A percentile compares a stretch with the other conserved stretches of the same genome.
phyloP scores from a whole-genome alignment of 208 protist genomes.

The Entamoeba nuttalli region DNA sequence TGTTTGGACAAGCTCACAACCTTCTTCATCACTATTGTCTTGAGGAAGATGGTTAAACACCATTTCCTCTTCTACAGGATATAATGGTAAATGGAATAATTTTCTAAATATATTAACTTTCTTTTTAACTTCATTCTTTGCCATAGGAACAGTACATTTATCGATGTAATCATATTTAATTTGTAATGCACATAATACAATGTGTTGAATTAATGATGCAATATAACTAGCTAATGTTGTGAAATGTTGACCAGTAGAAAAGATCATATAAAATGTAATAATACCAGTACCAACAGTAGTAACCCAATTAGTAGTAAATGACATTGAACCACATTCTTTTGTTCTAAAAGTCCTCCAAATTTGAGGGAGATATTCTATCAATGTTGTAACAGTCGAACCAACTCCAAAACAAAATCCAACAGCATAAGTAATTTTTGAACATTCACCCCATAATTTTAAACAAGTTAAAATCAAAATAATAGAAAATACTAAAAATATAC shows the following conservation, averaged over 20 bases:
- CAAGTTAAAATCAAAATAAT: not conserved
- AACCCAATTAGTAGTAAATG: not conserved
- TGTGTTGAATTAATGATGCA: not conserved
- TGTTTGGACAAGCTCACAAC: no score
- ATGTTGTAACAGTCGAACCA: not conserved
- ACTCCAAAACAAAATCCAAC: not conserved
- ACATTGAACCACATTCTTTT: not conserved
- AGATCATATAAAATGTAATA: not conserved
- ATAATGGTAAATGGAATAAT: not conserved
- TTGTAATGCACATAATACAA: not conserved
- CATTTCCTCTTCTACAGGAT: not conserved
- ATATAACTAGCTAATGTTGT: not conserved
- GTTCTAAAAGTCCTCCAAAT: not conserved
- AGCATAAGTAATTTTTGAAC: not conserved
- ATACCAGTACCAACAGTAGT: not conserved
- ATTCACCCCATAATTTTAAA: not conserved
- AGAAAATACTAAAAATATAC: not conserved
- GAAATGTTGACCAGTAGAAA: not conserved
- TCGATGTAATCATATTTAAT: not conserved
- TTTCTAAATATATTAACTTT: not conserved
- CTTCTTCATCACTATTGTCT: not conserved
- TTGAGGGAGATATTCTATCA: not conserved
- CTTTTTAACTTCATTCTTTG: not conserved
- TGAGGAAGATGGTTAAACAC: not conserved
- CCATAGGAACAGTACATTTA: not conserved